Conservation (phyloP, 345 rosid species). For the Iberis pinnata region DNA sequence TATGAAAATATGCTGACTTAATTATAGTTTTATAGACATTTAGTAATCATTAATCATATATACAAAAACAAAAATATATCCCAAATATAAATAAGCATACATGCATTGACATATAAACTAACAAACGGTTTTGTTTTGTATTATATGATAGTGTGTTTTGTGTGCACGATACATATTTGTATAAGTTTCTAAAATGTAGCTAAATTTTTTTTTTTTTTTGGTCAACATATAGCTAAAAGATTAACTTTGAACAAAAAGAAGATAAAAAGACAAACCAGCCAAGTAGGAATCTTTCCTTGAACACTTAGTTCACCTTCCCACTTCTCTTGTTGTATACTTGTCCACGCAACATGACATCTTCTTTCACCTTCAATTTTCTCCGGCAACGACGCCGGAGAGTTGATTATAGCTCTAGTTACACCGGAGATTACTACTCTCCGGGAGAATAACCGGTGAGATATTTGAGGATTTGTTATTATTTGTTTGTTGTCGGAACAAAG, state of each 20-base stretch:
- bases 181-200: slow-evolving; percentile 4
- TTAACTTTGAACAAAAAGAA: not conserved
- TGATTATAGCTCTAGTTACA: slow-evolving; percentile 29
- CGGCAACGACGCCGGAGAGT: slow-evolving; percentile 21
- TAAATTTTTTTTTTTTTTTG: too few relatives aligned
- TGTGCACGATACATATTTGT: slow-evolving; percentile 26
- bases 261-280: slow-evolving; percentile 62
- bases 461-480: slow-evolving; percentile 12
- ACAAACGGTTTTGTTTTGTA: not conserved
- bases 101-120: not conserved
- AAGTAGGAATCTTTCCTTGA: slow-evolving; percentile 69
- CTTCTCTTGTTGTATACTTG: slow-evolving; percentile 62
- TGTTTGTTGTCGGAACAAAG: slow-evolving; percentile 24
- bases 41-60: too few relatives aligned
- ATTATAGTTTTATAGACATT: too few relatives aligned
- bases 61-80: not conserved
- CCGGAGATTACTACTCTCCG: slow-evolving; percentile 27
- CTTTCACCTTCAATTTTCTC: slow-evolving; percentile 17
- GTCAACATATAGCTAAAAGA: not conserved
- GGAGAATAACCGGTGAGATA: slow-evolving; percentile 20
- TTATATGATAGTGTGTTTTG: slow-evolving; percentile 13
- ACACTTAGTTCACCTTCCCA: slow-evolving; percentile 84
- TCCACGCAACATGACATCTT: slow-evolving; percentile 68
- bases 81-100: not conserved
- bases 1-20: too few relatives aligned